Evolutionary conservation across 1,284 basidiomycete species (phyloP).

Genomic region (Pyrrhoderma lamaoense): DNA sequence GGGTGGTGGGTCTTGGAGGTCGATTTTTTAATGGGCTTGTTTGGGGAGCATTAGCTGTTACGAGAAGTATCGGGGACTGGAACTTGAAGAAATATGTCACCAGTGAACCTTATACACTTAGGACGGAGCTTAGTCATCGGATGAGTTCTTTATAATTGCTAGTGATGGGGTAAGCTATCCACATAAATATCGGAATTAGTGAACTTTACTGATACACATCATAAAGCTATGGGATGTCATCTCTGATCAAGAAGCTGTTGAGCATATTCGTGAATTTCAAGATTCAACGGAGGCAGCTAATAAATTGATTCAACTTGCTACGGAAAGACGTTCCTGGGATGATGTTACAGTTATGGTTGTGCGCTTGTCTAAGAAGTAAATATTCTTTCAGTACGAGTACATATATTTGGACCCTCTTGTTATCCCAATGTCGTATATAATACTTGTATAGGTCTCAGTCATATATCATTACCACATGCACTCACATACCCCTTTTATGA

Average conservation of each 20-base stretch:
- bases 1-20: constrained; percentile 95
- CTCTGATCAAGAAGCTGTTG: constrained; percentile 87
- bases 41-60: constrained; percentile 94
- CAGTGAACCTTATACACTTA: constrained; percentile 95
- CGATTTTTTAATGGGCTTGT: constrained; percentile 99
- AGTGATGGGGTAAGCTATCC: constrained; percentile 84
- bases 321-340: too few species aligned
- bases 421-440: too few species aligned
- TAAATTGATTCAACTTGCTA: too few species aligned
- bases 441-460: too few species aligned
- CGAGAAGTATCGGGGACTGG: constrained; percentile 91
- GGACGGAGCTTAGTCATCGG: constrained; percentile 87
- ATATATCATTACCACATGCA: too few species aligned
- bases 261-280: constrained; percentile 66
- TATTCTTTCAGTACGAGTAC: too few species aligned
- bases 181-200: neutral
- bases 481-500: too few species aligned
- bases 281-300: constrained; percentile 90
- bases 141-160: constrained; percentile 93
- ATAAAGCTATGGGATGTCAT: constrained; percentile 88
- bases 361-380: too few species aligned
- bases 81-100: constrained; percentile 99
- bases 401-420: too few species aligned
- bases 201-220: neutral
- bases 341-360: too few species aligned